Evolutionary conservation across 768 basidiomycete species (phyloP).

Genomic region (Dioszegia crocea): DNA sequence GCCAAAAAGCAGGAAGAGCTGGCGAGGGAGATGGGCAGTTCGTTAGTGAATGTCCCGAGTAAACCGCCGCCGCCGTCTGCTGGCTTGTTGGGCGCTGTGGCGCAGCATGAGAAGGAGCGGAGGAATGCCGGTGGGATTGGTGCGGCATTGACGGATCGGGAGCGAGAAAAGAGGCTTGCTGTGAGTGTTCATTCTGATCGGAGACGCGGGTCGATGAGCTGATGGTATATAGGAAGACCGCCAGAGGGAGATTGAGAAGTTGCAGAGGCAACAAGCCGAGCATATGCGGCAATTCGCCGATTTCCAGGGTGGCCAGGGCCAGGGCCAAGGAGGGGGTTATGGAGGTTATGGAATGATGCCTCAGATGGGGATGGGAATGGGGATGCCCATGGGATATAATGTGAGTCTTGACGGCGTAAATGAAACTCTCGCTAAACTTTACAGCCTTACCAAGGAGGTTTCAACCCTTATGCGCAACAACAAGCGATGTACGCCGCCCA

Average conservation of each 20-base stretch:
- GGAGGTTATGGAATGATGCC: conserved; percentile 23
- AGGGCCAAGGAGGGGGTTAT: conserved; percentile 45
- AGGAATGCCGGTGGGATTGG: conserved; percentile 94
- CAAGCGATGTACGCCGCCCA: conserved; percentile 53
- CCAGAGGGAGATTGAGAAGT: conserved; percentile 85
- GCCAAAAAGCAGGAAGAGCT: conserved; percentile 92
- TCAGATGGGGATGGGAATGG: conserved; percentile 33
- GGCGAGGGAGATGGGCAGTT: conserved; percentile 84
- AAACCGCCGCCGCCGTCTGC: conserved; percentile 93
- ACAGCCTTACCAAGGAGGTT: conserved; percentile 27
- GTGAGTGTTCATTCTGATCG: conserved; percentile 28
- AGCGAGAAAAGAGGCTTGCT: conserved; percentile 83
- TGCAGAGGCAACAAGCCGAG: conserved; percentile 82
- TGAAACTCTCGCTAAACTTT: too few species aligned
- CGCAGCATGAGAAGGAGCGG: conserved; percentile 87
- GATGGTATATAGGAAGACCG: conserved; percentile 62
- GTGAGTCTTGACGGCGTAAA: conserved; percentile 1
- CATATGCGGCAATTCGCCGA: conserved; percentile 67
- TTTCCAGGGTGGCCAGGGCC: conserved; percentile 59
- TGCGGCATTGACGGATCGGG: conserved; percentile 87
- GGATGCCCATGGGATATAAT: conserved; percentile 23
- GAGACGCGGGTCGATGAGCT: not conserved
- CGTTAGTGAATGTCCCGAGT: conserved; percentile 89
- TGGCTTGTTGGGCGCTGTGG: conserved; percentile 91
- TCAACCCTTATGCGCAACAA: conserved; percentile 48